Evolutionary conservation across 2,329 filamentous ascomycete genomes (phyloP).

Genomic region (Sphaerulina musiva): DNA sequence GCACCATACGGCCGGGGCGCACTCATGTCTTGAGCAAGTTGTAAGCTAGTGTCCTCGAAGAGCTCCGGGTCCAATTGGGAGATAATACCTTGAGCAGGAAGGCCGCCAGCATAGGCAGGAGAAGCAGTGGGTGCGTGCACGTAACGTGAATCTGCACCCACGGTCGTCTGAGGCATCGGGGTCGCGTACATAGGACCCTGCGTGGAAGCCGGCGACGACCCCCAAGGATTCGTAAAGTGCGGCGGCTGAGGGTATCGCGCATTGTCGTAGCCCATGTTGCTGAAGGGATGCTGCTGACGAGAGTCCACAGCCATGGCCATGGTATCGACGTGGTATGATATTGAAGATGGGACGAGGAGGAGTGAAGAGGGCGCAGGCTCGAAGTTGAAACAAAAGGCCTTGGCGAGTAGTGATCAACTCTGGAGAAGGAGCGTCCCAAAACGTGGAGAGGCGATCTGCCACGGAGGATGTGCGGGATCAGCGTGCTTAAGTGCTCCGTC

Average conservation of each 20-base stretch:
- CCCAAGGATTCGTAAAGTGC: conserved; percentile 90
- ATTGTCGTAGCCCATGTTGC: conserved; percentile 74
- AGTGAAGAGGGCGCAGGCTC: conserved; percentile 18
- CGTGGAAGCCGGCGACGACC: conserved; percentile 51
- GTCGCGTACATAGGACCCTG: conserved; percentile 60
- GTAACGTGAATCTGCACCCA: conserved; percentile 46
- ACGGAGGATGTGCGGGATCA: conserved; percentile 44
- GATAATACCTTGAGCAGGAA: conserved; percentile 64
- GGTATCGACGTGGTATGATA: conserved; percentile 16
- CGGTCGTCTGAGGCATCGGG: conserved; percentile 54
- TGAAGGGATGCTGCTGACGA: conserved; percentile 61
- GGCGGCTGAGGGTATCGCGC: conserved; percentile 63
- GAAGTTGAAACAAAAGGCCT: conserved; percentile 19
- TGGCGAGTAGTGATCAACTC: conserved; percentile 24
- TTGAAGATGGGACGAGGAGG: conserved; percentile 20
- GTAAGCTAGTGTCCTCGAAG: conserved; percentile 60
- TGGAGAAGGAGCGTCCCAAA: conserved; percentile 30
- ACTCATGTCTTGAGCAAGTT: conserved; percentile 64
- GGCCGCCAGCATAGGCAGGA: conserved; percentile 52
- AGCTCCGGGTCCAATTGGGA: conserved; percentile 49
- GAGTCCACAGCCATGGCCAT: conserved; percentile 97
- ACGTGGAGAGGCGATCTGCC: conserved; percentile 46
- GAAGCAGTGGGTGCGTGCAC: conserved; percentile 29
- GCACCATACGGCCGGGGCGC: conserved; percentile 65
- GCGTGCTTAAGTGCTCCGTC: conserved; percentile 37